Percentiles rank a stretch among this genome's conserved stretches.
These are phyloP conservation scores for Dissophora globulifera DNA, from an alignment of 192 early-diverging fungal species.

Conservation along the genomic window DNA sequence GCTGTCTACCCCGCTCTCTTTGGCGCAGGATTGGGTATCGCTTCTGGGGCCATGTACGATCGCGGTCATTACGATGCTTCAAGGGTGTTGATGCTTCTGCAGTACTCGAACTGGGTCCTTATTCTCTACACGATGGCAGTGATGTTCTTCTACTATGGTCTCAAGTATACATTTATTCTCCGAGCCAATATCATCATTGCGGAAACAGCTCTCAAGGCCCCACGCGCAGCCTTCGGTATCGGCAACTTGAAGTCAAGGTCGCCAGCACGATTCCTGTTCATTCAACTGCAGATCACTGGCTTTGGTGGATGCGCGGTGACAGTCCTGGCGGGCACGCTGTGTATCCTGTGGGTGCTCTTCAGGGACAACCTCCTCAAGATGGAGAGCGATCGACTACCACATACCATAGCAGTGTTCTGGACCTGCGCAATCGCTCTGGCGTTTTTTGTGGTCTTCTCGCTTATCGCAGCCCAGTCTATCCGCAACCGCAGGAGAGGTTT, in stretches of 20 bases:
- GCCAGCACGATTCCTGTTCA: slow-evolving; percentile 44
- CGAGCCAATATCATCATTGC: slow-evolving; percentile 52
- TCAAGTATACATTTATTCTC: slow-evolving; percentile 51
- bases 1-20: slow-evolving; percentile 30
- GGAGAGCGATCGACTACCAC: slow-evolving; percentile 15
- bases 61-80: slow-evolving; percentile 17
- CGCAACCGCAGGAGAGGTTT: slow-evolving; percentile 26
- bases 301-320: slow-evolving; percentile 43
- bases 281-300: slow-evolving; percentile 44
- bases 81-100: slow-evolving; percentile 12
- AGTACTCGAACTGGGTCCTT: slow-evolving; percentile 48
- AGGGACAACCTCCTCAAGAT: slow-evolving; percentile 21
- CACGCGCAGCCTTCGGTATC: slow-evolving; percentile 40
- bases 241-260: slow-evolving; percentile 43
- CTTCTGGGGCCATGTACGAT: slow-evolving; percentile 26
- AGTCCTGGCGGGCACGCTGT: slow-evolving; percentile 28
- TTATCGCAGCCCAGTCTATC: slow-evolving; percentile 42
- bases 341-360: slow-evolving; percentile 37
- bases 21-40: slow-evolving; percentile 29
- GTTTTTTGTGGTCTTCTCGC: slow-evolving; percentile 13
- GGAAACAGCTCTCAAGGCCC: slow-evolving; percentile 45
- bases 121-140: slow-evolving; percentile 41
- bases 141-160: slow-evolving; percentile 50
- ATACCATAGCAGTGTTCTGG: slow-evolving; percentile 38
- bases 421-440: slow-evolving; percentile 41